Evolutionary conservation across 1,284 basidiomycete species (phyloP).

Genomic region (Termitomyces sp.): DNA sequence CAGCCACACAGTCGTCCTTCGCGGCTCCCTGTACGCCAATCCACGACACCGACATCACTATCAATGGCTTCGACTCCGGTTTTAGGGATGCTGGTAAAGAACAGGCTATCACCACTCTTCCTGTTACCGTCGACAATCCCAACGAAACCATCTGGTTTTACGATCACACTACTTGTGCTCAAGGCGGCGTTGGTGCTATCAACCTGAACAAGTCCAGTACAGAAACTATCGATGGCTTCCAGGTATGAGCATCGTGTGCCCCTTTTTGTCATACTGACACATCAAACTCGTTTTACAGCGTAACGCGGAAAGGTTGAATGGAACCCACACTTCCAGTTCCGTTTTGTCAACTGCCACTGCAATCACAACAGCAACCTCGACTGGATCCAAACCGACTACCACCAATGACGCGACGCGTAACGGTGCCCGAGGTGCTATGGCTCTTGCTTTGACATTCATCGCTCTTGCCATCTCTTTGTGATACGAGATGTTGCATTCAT

Average conservation of each 20-base stretch:
- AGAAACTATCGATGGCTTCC: constrained; percentile 49
- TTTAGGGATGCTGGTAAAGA: constrained; percentile 46
- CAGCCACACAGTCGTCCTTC: constrained; percentile 52
- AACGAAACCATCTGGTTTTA: constrained; percentile 56
- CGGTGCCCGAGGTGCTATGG: background rate
- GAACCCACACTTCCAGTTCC: constrained; percentile 7
- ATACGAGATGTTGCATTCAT: background rate
- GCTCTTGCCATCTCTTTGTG: constrained; percentile 3
- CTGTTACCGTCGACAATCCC: constrained; percentile 35
- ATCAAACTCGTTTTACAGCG: constrained; percentile 8
- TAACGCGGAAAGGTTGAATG: constrained; percentile 19
- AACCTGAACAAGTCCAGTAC: constrained; percentile 43
- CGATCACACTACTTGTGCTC: constrained; percentile 47
- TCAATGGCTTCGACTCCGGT: constrained; percentile 56
- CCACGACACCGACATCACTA: constrained; percentile 37
- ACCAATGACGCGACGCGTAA: constrained; percentile 5
- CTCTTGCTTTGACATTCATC: background rate
- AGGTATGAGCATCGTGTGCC: constrained; percentile 29
- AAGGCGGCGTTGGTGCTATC: constrained; percentile 58
- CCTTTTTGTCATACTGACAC: background rate
- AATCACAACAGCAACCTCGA: constrained; percentile 8
- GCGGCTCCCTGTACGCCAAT: constrained; percentile 44
- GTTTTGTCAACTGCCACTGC: background rate
- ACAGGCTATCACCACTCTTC: constrained; percentile 38
- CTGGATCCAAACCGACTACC: constrained; percentile 7